Evolutionary conservation across 345 rosid genomes (phyloP), one percentile per base, ranked within the genome.

Genomic region (Gossypium stocksii): DNA sequence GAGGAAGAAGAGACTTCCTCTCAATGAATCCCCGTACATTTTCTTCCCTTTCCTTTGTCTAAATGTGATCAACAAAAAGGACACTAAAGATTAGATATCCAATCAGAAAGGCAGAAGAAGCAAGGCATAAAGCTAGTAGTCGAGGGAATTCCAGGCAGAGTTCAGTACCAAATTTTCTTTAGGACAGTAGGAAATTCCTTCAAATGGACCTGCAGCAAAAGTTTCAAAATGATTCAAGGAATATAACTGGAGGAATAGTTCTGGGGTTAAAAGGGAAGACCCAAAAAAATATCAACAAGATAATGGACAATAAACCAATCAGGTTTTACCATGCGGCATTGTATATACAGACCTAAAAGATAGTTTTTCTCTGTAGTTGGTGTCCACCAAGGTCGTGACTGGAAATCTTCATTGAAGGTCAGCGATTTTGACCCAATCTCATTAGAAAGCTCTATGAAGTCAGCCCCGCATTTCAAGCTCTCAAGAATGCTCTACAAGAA

Each of bases 381-480:
- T 14, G 97, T 91, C 98, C 99, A 95, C 98, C 98, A 95, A 75
- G 99, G 99, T 51, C 97, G 86, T 69, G 94, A 82, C 76, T 86
- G 87, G 73, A 93, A 83, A 85, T 95, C 99, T 81, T 95, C 98
- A 85, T 95, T 91, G 77, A 88, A 89, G 66, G 86, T 87, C 83
- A 91, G 73, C 23, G 85, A 81, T 78, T 82, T 89, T 34, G 93
- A 87, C 62, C 88, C 90, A 78, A 91, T 88, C 85, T 93, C 96
- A 76, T 88, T 82, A 8, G 96, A 86, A 54, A 95, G 91, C 86
- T 91, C 98, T 75, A 87, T 85, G 79, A 90, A 87, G 73, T 86
- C 83, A 82, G 64, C 66, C 71, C 98, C 98, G 27, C 63, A 77
- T 60, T 91, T 90, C 84, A 91, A 76, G 82, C 81, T 86, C 79